Percentiles rank a stretch among this genome's conserved stretches.
Conservation (phyloP, 305 asterid species). For the Fraxinus baroniana region DNA sequence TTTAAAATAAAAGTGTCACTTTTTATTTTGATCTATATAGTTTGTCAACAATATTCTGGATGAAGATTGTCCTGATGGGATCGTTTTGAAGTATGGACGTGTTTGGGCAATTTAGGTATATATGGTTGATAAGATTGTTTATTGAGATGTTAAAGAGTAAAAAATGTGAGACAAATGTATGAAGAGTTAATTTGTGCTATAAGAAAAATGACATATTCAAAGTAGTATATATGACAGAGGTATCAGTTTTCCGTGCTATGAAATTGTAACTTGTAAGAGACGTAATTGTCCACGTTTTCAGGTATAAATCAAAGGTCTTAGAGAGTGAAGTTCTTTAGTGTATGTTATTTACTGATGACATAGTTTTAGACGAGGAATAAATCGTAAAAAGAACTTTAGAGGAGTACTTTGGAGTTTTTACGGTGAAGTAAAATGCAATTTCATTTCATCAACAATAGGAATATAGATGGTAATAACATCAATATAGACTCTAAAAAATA, state of each 20-base stretch:
- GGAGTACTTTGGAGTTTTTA: not conserved
- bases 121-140: not conserved
- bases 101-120: not conserved
- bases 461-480: not conserved
- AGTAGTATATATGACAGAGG: not conserved
- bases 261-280: no score
- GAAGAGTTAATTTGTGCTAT: not conserved
- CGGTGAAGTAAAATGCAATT: not conserved
- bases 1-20: not conserved
- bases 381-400: not conserved
- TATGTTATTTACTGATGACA: not conserved
- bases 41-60: conserved; percentile 24
- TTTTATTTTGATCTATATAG: not conserved
- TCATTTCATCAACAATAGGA: not conserved
- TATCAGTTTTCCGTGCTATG: not conserved
- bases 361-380: not conserved
- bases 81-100: not conserved
- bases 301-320: not conserved
- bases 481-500: not conserved
- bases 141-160: not conserved
- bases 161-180: not conserved
- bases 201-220: not conserved
- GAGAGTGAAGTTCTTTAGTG: not conserved
- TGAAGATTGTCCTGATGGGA: not conserved
- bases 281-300: not conserved